Conservation (phyloP, 2,329 filamentous ascomycete species). For the Nemania serpens region DNA sequence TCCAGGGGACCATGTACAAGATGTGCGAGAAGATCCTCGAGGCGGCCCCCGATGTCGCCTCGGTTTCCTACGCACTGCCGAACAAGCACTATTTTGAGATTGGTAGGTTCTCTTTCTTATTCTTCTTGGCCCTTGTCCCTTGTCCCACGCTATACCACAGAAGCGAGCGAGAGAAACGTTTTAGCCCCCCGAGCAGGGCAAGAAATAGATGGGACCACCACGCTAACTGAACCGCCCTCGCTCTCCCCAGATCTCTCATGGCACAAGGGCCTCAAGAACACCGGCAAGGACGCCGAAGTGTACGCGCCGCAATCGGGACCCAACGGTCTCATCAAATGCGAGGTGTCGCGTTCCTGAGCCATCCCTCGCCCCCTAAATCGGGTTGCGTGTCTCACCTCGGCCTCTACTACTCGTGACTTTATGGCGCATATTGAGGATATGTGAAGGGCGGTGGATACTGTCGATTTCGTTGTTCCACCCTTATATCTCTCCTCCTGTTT, state of each 20-base stretch:
- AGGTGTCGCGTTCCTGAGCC: conserved; percentile 65
- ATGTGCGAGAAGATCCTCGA: conserved; percentile 89
- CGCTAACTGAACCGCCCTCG: too few relatives aligned
- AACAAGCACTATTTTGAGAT: conserved; percentile 99
- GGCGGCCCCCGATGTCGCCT: conserved; percentile 70
- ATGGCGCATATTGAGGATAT: conserved; percentile 27
- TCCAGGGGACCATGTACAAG: conserved; percentile 99
- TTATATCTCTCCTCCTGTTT: not conserved
- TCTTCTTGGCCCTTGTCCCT: not conserved
- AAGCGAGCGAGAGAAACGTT: not conserved
- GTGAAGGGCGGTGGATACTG: conserved; percentile 3
- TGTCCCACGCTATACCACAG: not conserved
- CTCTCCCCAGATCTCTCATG: conserved; percentile 91
- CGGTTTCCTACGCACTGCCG: conserved; percentile 81
- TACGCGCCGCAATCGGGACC: conserved; percentile 91
- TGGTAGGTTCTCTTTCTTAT: conserved; percentile 57
- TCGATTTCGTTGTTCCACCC: not conserved
- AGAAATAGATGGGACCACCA: too few relatives aligned
- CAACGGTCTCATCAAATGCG: conserved; percentile 95
- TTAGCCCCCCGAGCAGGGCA: conserved; percentile 7
- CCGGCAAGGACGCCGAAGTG: conserved; percentile 91
- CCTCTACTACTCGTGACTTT: conserved; percentile 24
- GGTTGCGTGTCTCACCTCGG: conserved; percentile 14
- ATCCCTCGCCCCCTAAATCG: too few relatives aligned
- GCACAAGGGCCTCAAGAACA: conserved; percentile 96